Percentiles rank a stretch among this genome's conserved stretches.
phyloP scores from a whole-genome alignment of 2,329 filamentous ascomycete genomes.

The Trichoderma sp. region DNA sequence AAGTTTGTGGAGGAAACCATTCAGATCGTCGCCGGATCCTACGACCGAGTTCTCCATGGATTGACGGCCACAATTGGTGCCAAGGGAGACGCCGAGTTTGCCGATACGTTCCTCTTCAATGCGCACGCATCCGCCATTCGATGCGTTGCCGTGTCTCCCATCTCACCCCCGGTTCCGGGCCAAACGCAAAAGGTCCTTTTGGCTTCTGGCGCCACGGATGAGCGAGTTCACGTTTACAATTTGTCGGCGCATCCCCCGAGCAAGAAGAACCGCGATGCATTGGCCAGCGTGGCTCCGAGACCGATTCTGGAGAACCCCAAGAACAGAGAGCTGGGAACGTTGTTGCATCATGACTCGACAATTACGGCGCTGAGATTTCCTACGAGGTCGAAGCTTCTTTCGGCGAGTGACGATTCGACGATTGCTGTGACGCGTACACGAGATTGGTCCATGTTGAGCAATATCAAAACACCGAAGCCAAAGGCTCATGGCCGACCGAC shows the following conservation, averaged over 20 bases:
- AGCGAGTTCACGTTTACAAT: slow-evolving; percentile 91
- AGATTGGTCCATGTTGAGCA: slow-evolving; percentile 85
- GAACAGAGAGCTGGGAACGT: slow-evolving; percentile 82
- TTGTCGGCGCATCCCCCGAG: slow-evolving; percentile 68
- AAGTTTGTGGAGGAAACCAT: slow-evolving; percentile 52
- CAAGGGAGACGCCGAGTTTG: slow-evolving; percentile 59
- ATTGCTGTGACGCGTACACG: slow-evolving; percentile 83
- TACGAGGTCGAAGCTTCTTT: slow-evolving; percentile 80
- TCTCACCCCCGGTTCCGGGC: slow-evolving; percentile 58
- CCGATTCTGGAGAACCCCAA: slow-evolving; percentile 79
- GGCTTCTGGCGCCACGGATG: slow-evolving; percentile 88
- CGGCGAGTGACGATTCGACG: slow-evolving; percentile 85
- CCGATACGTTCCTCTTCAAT: slow-evolving; percentile 93
- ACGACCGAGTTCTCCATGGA: slow-evolving; percentile 89
- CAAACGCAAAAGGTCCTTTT: slow-evolving; percentile 81
- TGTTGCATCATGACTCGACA: slow-evolving; percentile 81
- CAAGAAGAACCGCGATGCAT: slow-evolving; percentile 53
- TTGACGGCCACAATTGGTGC: slow-evolving; percentile 67
- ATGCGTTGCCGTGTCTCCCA: slow-evolving; percentile 79
- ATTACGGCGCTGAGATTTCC: slow-evolving; percentile 81
- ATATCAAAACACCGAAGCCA: slow-evolving; percentile 83
- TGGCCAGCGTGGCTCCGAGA: slow-evolving; percentile 67
- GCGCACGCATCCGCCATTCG: slow-evolving; percentile 88
- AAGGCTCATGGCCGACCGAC: slow-evolving; percentile 77
- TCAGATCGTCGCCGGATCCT: slow-evolving; percentile 89